A percentile compares a stretch with the other conserved stretches of the same genome.
These are phyloP conservation scores for Coemansia sp. DNA, from an alignment of 192 early-diverging fungal species.

Conservation along the genomic window DNA sequence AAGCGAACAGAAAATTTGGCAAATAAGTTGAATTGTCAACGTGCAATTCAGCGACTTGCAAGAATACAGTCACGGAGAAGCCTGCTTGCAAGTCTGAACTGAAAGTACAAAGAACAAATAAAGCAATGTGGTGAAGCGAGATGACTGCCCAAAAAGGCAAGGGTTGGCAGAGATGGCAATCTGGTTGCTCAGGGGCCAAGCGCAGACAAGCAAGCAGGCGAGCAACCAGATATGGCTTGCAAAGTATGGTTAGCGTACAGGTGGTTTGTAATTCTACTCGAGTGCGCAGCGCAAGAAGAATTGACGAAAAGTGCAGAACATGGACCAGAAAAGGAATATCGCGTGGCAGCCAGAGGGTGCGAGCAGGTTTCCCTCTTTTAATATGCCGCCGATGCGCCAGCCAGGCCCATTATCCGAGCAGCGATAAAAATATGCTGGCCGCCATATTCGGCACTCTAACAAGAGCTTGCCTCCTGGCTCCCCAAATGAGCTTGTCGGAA, in stretches of 20 bases:
- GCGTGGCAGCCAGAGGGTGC: slow-evolving; percentile 4
- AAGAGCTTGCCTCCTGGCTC: not conserved
- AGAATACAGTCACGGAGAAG: not conserved
- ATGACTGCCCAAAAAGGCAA: slow-evolving; percentile 6
- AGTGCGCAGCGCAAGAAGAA: slow-evolving; percentile 7
- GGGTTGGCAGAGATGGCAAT: not conserved
- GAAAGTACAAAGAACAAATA: too few relatives aligned
- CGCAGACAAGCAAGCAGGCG: slow-evolving; percentile 4
- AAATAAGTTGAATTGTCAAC: slow-evolving; percentile 2
- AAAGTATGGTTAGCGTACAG: not conserved
- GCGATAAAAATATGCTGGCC: slow-evolving; percentile 4
- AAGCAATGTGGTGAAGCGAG: not conserved
- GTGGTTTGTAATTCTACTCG: not conserved
- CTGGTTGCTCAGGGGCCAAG: slow-evolving; percentile 4
- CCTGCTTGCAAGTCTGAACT: not conserved
- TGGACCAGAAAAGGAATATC: slow-evolving; percentile 1
- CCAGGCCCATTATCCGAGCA: not conserved
- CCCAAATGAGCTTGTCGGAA: not conserved
- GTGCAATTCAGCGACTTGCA: slow-evolving; percentile 4
- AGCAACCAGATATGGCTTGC: not conserved
- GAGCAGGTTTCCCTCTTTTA: slow-evolving; percentile 7
- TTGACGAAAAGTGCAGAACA: too few relatives aligned
- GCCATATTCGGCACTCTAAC: slow-evolving; percentile 10
- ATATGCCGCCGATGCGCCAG: slow-evolving; percentile 4
- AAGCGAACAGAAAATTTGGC: not conserved